phyloP scores from a whole-genome alignment of 345 rosid genomes.

The Euclidium syriacum region DNA sequence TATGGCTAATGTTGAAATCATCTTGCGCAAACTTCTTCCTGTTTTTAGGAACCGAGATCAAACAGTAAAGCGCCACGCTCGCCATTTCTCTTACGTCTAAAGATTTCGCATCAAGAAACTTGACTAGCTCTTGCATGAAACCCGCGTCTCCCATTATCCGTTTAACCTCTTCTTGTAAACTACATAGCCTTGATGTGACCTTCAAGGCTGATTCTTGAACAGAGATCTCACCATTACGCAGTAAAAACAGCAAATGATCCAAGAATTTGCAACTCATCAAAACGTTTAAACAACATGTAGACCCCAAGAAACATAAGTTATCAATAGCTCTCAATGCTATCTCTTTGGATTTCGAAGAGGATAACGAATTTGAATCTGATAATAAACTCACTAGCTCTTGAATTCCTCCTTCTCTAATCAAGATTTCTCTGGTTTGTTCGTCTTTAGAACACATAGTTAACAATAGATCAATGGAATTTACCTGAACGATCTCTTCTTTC shows the following conservation, averaged over 20 bases:
- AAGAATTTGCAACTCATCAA: slow-evolving; percentile 52
- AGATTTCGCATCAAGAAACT: slow-evolving; percentile 73
- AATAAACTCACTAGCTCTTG: slow-evolving; percentile 47
- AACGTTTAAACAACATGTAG: slow-evolving; percentile 34
- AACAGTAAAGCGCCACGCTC: slow-evolving; percentile 47
- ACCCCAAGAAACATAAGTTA: slow-evolving; percentile 66
- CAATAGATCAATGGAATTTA: slow-evolving; percentile 62
- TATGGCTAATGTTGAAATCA: slow-evolving; percentile 50
- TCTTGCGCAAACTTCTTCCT: slow-evolving; percentile 69
- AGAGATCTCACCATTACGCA: slow-evolving; percentile 60
- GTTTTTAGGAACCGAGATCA: slow-evolving; percentile 60
- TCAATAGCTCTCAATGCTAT: slow-evolving; percentile 59
- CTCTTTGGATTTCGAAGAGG: slow-evolving; percentile 62
- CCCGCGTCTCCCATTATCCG: slow-evolving; percentile 73
- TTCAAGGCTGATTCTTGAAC: slow-evolving; percentile 76
- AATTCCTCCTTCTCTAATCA: slow-evolving; percentile 66
- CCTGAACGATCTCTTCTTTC: slow-evolving; percentile 62
- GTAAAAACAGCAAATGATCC: slow-evolving; percentile 48
- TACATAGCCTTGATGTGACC: slow-evolving; percentile 54
- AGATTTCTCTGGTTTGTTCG: slow-evolving; percentile 45
- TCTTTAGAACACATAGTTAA: slow-evolving; percentile 60
- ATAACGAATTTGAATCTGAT: slow-evolving; percentile 42
- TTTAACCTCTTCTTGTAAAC: slow-evolving; percentile 58
- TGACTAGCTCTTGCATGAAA: slow-evolving; percentile 72
- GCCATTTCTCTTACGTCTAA: slow-evolving; percentile 74